These are phyloP conservation scores for Lachnellula suecica DNA, from an alignment of 2,329 filamentous ascomycete species.

Conservation along the genomic window DNA sequence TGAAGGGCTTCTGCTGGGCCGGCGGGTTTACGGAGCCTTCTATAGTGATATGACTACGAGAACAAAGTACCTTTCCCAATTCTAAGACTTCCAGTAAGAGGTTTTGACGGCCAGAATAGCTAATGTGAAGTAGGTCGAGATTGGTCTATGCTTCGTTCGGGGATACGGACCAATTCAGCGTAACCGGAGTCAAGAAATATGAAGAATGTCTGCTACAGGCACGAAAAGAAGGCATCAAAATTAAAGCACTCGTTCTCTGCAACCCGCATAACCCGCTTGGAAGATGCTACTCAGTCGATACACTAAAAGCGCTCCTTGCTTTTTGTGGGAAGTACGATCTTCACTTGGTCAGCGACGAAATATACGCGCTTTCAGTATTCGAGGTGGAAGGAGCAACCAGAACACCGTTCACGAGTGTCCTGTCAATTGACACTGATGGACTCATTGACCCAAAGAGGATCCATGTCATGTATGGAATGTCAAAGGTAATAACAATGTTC, in stretches of 20 bases:
- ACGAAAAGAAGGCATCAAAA: neutral
- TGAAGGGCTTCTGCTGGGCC: conserved; percentile 36
- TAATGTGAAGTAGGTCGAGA: neutral
- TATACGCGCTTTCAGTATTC: conserved; percentile 46
- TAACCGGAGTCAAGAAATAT: neutral
- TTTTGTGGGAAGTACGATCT: conserved; percentile 3
- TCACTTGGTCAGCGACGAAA: conserved; percentile 33
- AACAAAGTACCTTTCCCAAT: conserved; percentile 1
- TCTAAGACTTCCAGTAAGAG: neutral
- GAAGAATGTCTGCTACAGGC: neutral
- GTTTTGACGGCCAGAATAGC: too few relatives aligned
- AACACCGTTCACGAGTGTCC: conserved; percentile 46
- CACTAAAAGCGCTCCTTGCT: neutral
- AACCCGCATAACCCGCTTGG: conserved; percentile 3
- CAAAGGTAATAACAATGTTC: conserved; percentile 9
- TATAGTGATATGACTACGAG: neutral
- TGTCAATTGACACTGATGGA: conserved; percentile 42
- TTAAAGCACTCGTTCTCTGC: neutral
- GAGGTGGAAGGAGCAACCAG: conserved; percentile 31
- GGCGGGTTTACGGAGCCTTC: conserved; percentile 26
- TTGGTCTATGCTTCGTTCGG: conserved; percentile 1
- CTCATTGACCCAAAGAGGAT: conserved; percentile 46
- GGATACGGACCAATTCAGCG: neutral
- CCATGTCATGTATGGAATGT: conserved; percentile 37
- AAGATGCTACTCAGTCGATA: neutral